Evolutionary conservation across 2,329 filamentous ascomycete genomes (phyloP), one percentile per base, ranked within the genome.

Genomic region (Ascochyta pisi): DNA sequence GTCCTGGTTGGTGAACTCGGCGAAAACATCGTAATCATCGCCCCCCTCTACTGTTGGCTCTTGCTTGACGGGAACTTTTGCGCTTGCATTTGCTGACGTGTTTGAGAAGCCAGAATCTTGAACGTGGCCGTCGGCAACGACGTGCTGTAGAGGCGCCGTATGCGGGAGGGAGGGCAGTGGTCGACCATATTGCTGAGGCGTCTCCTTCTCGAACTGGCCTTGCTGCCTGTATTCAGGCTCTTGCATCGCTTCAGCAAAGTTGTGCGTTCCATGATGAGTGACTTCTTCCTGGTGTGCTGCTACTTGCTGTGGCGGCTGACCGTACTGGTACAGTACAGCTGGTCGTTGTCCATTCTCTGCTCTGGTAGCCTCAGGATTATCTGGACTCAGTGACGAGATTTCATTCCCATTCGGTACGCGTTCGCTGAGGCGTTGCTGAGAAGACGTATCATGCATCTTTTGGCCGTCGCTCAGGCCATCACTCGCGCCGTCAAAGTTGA

Each of bases 1-100:
- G 0, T 35, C 42, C 26, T 48, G 35, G 12, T 56, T 47, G 6
- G 43, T 47, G n/a, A 50, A 56, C n/a, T 47, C 31, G 12, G 31
- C 38, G 13, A 56, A 56, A 2, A 51, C 6, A 7, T 42, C 38
- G 4, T 38, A 13, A 10, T 51, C 37, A 2, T 43, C 22, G 9
- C 13, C 5, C 3, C 26, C 31, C 4, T 23, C 13, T 6, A 15
- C 7, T 16, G 15, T 27, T 23, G 37, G 19, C 26, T 51, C 47
- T n/a, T 33, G 15, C 43, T 51, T 51, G 26, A 50, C 10, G 27
- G 22, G 19, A 7, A 22, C 23, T 2, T 38, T 16, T 23, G 13
- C 19, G 12, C 26, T 16, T 31, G n/a, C 37, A 6, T 35, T 31
- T 5, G 12, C 12, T 0, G 12, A 7, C 1, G 9, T 6, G 29